phyloP scores from a whole-genome alignment of 768 basidiomycete genomes.

The Rhodotorula diobovata region DNA sequence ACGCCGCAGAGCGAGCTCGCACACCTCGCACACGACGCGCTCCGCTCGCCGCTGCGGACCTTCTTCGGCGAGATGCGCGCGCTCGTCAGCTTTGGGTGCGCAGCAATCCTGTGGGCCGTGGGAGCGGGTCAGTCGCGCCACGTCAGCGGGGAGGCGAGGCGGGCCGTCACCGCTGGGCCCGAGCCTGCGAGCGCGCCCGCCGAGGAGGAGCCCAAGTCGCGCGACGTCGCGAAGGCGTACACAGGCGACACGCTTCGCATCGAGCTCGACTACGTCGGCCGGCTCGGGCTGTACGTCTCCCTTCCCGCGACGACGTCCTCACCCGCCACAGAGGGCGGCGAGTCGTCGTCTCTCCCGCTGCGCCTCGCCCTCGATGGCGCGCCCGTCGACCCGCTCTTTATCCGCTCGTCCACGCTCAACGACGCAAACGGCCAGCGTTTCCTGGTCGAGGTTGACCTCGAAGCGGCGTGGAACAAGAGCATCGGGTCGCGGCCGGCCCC shows the following conservation, averaged over 20 bases:
- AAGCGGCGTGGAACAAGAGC: constrained; percentile 13
- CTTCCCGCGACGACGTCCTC: background rate
- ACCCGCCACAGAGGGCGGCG: no score
- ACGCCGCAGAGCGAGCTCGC: constrained; percentile 5
- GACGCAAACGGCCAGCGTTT: background rate
- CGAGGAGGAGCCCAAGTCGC: background rate
- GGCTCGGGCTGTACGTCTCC: constrained; percentile 6
- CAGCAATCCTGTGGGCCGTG: constrained; percentile 18
- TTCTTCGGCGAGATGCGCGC: constrained; percentile 8
- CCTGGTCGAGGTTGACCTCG: constrained; percentile 18
- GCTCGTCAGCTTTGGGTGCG: constrained; percentile 9
- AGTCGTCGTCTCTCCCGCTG: background rate
- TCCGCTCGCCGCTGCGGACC: constrained; percentile 15
- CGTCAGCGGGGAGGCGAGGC: background rate
- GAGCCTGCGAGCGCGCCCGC: background rate
- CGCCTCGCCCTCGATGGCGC: constrained; percentile 5
- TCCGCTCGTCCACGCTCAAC: background rate
- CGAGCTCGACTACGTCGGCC: constrained; percentile 21
- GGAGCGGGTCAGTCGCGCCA: background rate
- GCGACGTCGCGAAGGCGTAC: background rate
- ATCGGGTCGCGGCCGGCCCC: background rate
- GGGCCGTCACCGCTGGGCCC: background rate
- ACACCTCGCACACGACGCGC: background rate
- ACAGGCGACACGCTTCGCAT: background rate
- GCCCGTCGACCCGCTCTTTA: background rate